These are phyloP conservation scores for Mucor circinelloides DNA, from an alignment of 371 early-diverging fungal genomes.

Conservation along the genomic window DNA sequence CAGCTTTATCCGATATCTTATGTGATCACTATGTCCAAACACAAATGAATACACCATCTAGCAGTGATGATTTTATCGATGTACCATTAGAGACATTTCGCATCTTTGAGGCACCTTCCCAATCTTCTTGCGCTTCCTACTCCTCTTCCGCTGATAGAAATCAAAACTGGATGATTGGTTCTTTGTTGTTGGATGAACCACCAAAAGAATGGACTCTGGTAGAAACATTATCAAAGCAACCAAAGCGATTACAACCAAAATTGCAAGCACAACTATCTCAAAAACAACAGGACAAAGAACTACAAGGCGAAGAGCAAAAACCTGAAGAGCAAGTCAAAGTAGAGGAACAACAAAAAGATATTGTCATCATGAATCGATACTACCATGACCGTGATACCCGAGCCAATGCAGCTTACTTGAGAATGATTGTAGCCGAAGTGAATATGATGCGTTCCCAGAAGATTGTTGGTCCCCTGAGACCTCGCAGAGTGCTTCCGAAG, in stretches of 20 bases:
- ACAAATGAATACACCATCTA: conserved; percentile 8
- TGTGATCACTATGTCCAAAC: conserved; percentile 48
- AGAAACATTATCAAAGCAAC: conserved; percentile 11
- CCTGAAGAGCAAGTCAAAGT: conserved; percentile 7
- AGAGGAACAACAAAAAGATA: conserved; percentile 8
- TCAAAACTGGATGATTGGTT: conserved; percentile 18
- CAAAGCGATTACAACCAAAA: neutral
- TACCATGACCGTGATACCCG: conserved; percentile 45
- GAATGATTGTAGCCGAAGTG: conserved; percentile 64
- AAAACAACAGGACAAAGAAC: neutral
- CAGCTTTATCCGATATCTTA: conserved; percentile 38
- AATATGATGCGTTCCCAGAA: conserved; percentile 66
- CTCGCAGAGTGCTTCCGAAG: conserved; percentile 53
- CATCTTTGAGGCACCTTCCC: conserved; percentile 30
- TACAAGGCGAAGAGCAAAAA: neutral
- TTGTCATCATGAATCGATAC: neutral
- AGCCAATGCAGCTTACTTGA: conserved; percentile 55
- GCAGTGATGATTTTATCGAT: conserved; percentile 22
- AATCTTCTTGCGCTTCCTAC: neutral
- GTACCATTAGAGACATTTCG: conserved; percentile 32
- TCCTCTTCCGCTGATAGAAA: conserved; percentile 10
- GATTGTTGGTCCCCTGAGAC: conserved; percentile 59
- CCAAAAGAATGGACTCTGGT: conserved; percentile 40
- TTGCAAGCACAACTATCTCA: neutral
- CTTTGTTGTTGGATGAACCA: conserved; percentile 1